Evolutionary conservation across 495 filamentous ascomycete species (phyloP).

Genomic region (Penicillium parvum): DNA sequence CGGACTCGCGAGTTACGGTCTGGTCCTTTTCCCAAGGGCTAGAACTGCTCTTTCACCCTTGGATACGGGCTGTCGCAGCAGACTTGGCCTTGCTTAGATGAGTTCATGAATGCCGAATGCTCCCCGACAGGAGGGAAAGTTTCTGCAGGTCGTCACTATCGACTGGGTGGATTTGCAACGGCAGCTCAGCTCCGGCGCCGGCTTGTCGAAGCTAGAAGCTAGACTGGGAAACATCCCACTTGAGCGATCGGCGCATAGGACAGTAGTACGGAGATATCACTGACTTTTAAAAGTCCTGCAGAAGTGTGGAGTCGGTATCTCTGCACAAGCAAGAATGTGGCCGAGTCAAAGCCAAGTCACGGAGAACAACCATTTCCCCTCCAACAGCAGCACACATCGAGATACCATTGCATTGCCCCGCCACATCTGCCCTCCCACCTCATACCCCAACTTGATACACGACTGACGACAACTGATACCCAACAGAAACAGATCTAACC

Average conservation of each 20-base stretch:
- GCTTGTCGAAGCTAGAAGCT: no score
- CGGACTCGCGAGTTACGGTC: constrained; percentile 4
- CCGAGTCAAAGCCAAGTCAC: neutral
- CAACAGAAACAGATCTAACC: no score
- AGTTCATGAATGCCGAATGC: no score
- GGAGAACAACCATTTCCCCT: neutral
- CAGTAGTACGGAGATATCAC: no score
- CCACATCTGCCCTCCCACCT: no score
- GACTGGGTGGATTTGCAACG: constrained; percentile 13
- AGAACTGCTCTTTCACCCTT: neutral
- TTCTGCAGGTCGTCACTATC: constrained; percentile 13
- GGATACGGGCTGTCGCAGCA: constrained; percentile 3
- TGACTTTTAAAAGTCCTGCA: no score
- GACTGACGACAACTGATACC: no score
- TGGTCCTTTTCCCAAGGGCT: constrained; percentile 10
- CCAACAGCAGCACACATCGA: neutral
- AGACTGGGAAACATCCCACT: no score
- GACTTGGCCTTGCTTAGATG: neutral
- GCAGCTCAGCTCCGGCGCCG: neutral
- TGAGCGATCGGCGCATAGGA: no score
- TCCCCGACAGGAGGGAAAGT: constrained; percentile 3
- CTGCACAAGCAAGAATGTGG: neutral
- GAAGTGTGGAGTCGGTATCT: constrained; percentile 17
- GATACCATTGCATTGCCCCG: no score
- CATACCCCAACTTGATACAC: no score